Evolutionary conservation across 2,329 filamentous ascomycete species (phyloP).

Genomic region (Colletotrichum filicis): DNA sequence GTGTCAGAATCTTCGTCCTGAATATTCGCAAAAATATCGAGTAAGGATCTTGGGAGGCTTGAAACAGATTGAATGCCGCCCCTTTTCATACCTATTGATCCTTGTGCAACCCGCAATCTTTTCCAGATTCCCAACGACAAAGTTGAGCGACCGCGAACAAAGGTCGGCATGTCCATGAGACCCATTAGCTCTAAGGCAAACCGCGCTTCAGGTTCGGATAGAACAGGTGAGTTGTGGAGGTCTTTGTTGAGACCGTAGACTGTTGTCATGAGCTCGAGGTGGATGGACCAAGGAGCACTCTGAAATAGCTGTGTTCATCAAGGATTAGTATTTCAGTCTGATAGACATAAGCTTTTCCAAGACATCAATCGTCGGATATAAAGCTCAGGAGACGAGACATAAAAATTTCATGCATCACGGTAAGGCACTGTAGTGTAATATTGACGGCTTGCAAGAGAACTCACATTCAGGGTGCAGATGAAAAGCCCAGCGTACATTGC

Average conservation of each 20-base stretch:
- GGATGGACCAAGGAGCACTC: not conserved
- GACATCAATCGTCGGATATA: too few species aligned
- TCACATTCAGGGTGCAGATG: not conserved
- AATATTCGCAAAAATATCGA: conserved; percentile 39
- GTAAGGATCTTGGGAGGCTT: conserved; percentile 38
- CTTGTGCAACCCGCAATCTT: not conserved
- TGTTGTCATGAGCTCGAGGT: not conserved
- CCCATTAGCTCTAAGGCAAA: conserved; percentile 21
- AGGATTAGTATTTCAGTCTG: not conserved
- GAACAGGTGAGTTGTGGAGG: not conserved
- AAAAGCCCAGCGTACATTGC: not conserved
- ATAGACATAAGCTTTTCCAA: too few species aligned
- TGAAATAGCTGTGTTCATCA: not conserved
- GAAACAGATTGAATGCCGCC: conserved; percentile 40
- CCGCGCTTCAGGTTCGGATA: not conserved
- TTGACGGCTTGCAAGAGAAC: not conserved
- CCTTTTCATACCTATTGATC: not conserved
- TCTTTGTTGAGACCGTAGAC: not conserved
- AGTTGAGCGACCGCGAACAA: conserved; percentile 16
- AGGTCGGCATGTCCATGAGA: conserved; percentile 28
- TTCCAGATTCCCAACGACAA: conserved; percentile 13
- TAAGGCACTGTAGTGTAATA: too few species aligned
- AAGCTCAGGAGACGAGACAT: too few species aligned
- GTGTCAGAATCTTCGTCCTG: conserved; percentile 26
- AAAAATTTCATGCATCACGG: too few species aligned